Evolutionary conservation across 1,284 basidiomycete genomes (phyloP).

Genomic region (Laetiporus sulphureus): DNA sequence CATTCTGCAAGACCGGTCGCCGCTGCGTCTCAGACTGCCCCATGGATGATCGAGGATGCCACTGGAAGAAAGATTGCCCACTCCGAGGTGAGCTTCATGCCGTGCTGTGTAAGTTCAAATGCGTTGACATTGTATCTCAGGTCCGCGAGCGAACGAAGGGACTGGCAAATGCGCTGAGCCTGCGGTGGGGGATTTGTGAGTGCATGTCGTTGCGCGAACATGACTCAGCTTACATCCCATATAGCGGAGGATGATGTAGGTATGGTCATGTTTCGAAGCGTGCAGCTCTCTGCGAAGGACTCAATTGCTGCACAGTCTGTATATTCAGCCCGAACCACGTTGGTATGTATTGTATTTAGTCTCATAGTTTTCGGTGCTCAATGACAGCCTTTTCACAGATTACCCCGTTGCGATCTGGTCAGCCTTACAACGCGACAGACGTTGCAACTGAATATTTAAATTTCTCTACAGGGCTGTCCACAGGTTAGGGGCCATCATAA

Average conservation of each 20-base stretch:
- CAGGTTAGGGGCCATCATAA: constrained; percentile 56
- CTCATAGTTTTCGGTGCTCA: neutral
- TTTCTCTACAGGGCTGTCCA: constrained; percentile 45
- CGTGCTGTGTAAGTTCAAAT: neutral
- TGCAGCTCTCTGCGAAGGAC: no score
- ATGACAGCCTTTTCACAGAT: constrained; percentile 31
- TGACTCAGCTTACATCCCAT: neutral
- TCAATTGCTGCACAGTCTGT: constrained; percentile 16
- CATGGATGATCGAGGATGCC: constrained; percentile 55
- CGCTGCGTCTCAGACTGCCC: neutral
- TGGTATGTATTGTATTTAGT: neutral
- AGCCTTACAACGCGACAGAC: neutral
- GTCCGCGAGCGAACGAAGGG: constrained; percentile 12
- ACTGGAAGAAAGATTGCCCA: constrained; percentile 37
- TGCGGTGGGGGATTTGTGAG: constrained; percentile 15
- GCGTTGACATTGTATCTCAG: constrained; percentile 6
- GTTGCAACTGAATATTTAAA: neutral
- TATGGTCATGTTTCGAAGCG: constrained; percentile 4
- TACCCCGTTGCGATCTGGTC: constrained; percentile 57
- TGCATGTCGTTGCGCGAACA: neutral
- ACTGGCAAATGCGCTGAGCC: constrained; percentile 13
- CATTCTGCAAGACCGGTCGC: constrained; percentile 38
- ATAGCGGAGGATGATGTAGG: constrained; percentile 13
- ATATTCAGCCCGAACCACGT: constrained; percentile 29
- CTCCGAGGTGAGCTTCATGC: constrained; percentile 36